A percentile compares a stretch with the other conserved stretches of the same genome.
phyloP scores from a whole-genome alignment of 1,139 yeast species.

The Debaryomycetaceae sp. region DNA sequence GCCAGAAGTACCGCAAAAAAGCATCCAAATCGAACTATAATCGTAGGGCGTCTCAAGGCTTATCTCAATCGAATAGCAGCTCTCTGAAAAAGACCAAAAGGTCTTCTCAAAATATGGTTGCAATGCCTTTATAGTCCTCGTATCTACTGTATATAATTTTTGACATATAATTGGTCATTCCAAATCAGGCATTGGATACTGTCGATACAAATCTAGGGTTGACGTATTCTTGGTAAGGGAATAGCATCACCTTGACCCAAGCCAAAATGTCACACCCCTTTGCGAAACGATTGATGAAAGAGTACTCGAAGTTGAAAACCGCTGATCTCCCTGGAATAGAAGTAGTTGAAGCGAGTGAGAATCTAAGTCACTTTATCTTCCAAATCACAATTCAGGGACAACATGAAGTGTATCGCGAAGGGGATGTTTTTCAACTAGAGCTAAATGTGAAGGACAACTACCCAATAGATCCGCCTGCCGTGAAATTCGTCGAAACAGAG shows the following conservation, averaged over 20 bases:
- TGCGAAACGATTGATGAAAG: conserved; percentile 41
- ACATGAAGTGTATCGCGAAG: conserved; percentile 28
- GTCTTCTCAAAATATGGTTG: background rate
- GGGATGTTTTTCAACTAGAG: conserved; percentile 29
- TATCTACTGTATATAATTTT: background rate
- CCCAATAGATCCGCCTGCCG: conserved; percentile 66
- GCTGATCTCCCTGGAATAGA: conserved; percentile 26
- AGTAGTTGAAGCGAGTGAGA: conserved; percentile 20
- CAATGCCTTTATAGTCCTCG: background rate
- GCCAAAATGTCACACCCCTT: conserved; percentile 23
- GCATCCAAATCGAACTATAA: background rate
- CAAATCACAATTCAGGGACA: conserved; percentile 20
- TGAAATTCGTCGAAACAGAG: conserved; percentile 39
- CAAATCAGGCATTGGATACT: no score
- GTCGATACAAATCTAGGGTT: no score
- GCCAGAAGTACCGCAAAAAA: background rate
- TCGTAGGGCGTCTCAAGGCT: background rate
- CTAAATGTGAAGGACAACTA: conserved; percentile 46
- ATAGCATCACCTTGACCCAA: no score
- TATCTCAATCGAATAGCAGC: background rate
- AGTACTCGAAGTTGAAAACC: conserved; percentile 24
- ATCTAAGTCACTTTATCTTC: conserved; percentile 21
- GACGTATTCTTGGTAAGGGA: no score
- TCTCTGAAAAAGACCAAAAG: background rate
- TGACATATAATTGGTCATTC: background rate